phyloP scores from a whole-genome alignment of 2,329 filamentous ascomycete species.

The Rhinocladiella mackenziei region DNA sequence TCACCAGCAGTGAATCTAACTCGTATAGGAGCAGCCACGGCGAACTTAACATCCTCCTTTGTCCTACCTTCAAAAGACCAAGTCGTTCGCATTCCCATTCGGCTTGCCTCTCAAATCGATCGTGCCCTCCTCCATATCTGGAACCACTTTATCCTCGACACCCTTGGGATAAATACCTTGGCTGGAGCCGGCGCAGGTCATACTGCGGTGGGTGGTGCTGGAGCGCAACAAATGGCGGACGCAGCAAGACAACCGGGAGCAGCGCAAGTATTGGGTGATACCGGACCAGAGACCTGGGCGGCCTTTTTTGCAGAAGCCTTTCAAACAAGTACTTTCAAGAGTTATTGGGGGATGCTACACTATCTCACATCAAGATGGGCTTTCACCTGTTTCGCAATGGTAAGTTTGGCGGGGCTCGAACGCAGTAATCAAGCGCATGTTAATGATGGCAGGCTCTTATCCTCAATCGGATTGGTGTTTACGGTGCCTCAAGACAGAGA shows the following conservation, averaged over 20 bases:
- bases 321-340: constrained; percentile 51
- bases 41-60: constrained; percentile 26
- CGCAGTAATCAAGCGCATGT: constrained; percentile 22
- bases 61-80: constrained; percentile 33
- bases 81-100: constrained; percentile 37
- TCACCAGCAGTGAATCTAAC: constrained; percentile 14
- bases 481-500: constrained; percentile 79
- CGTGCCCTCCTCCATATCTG: constrained; percentile 36
- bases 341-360: constrained; percentile 79
- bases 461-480: constrained; percentile 88
- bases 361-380: constrained; percentile 94
- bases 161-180: constrained; percentile 30
- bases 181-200: constrained; percentile 31
- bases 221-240: constrained; percentile 40
- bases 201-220: constrained; percentile 35
- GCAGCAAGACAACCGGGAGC: constrained; percentile 35
- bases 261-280: constrained; percentile 35
- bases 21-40: constrained; percentile 8
- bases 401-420: constrained; percentile 32
- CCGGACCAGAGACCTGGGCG: constrained; percentile 35
- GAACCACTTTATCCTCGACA: constrained; percentile 32
- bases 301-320: constrained; percentile 44
- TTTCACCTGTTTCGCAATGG: constrained; percentile 75
- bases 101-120: constrained; percentile 37
- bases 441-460: constrained; percentile 60